Evolutionary conservation across 140 eudicot species (phyloP).

Genomic region (Stevia rebaudiana): DNA sequence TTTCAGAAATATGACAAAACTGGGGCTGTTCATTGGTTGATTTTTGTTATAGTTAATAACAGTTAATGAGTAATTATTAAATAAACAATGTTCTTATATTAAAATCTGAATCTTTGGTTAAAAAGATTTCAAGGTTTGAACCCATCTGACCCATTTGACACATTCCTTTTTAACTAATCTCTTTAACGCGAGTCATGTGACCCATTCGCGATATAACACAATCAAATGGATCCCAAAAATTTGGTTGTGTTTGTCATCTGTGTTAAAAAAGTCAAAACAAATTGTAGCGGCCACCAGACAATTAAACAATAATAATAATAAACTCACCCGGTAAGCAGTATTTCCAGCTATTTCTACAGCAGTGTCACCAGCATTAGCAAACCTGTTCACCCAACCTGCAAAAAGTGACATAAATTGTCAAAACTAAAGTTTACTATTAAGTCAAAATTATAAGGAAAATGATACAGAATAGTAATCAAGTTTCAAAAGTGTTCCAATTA

Average conservation of each 20-base stretch:
- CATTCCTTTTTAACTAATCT: not conserved
- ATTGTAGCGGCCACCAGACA: not conserved
- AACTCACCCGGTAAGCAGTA: constrained; percentile 53
- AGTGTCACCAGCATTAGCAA: constrained; percentile 69
- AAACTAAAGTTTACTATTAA: not conserved
- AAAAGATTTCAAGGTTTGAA: not conserved
- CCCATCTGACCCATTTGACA: constrained; percentile 3
- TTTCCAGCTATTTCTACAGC: constrained; percentile 75
- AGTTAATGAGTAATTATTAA: no score
- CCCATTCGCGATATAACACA: not conserved
- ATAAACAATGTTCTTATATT: not conserved
- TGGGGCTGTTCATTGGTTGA: no score
- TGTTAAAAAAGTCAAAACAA: not conserved
- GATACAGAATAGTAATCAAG: no score
- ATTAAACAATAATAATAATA: not conserved
- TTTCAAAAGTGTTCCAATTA: no score
- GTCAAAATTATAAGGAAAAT: no score
- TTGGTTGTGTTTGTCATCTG: not conserved
- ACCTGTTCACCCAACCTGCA: constrained; percentile 74
- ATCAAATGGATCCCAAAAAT: not conserved
- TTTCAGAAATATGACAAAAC: no score
- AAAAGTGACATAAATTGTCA: not conserved
- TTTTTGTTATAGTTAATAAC: no score
- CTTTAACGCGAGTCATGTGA: not conserved
- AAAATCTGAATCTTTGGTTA: not conserved